Evolutionary conservation across 148 eudicot genomes (phyloP).

Genomic region (Rheum nobile): DNA sequence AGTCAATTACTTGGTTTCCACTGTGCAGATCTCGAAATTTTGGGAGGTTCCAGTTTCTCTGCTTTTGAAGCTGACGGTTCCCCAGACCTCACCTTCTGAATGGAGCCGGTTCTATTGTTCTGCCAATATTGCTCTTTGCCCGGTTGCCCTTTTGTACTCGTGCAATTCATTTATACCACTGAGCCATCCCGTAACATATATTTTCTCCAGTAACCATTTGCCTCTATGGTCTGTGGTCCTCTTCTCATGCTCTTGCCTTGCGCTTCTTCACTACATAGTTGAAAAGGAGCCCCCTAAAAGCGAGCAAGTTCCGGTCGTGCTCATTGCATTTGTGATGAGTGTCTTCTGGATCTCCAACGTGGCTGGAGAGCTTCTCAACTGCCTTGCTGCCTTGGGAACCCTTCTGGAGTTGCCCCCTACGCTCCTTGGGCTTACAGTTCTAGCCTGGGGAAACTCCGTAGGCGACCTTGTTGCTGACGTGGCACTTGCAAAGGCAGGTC

Average conservation of each 20-base stretch:
- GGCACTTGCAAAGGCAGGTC: slow-evolving; percentile 92
- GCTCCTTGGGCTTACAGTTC: slow-evolving; percentile 78
- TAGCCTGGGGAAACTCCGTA: slow-evolving; percentile 95
- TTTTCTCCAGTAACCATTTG: slow-evolving; percentile 44
- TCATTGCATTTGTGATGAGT: slow-evolving; percentile 75
- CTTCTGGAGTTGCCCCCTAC: slow-evolving; percentile 65
- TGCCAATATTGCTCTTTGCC: slow-evolving; percentile 81
- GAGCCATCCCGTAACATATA: slow-evolving; percentile 52
- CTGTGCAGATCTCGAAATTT: slow-evolving; percentile 45
- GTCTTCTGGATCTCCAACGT: slow-evolving; percentile 92
- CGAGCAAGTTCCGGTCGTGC: slow-evolving; percentile 45
- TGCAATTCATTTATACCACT: slow-evolving; percentile 74
- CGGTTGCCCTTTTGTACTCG: slow-evolving; percentile 63
- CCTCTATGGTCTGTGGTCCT: slow-evolving; percentile 74
- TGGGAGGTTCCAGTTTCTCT: slow-evolving; percentile 82
- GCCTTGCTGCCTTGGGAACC: slow-evolving; percentile 67
- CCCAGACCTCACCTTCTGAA: slow-evolving; percentile 54
- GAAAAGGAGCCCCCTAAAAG: slow-evolving; percentile 84
- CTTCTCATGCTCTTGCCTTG: slow-evolving; percentile 59
- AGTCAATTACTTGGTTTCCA: slow-evolving; percentile 7
- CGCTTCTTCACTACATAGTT: slow-evolving; percentile 53
- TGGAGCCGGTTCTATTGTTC: slow-evolving; percentile 89
- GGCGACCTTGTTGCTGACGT: slow-evolving; percentile 99
- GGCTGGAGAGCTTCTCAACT: slow-evolving; percentile 82
- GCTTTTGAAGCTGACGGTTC: slow-evolving; percentile 74